A percentile compares a stretch with the other conserved stretches of the same genome.
These are phyloP conservation scores for Nectriaceae sp. DNA, from an alignment of 2,329 filamentous ascomycete genomes.

Conservation along the genomic window DNA sequence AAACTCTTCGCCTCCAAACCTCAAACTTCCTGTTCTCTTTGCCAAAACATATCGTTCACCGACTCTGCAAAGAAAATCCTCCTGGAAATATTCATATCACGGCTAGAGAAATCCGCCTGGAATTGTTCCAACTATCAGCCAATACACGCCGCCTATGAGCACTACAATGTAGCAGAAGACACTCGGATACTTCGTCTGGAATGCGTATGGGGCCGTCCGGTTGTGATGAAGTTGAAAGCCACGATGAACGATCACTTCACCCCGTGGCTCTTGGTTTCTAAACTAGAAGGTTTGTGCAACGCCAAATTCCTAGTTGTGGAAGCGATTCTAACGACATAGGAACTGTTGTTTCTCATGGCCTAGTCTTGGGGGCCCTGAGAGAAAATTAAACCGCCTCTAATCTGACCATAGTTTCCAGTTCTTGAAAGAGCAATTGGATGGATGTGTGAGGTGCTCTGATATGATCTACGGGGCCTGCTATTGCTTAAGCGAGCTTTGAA, in stretches of 20 bases:
- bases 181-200: not conserved
- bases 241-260: conserved; percentile 1
- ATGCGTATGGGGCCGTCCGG: not conserved
- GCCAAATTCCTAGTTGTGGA: not conserved
- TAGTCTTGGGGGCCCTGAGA: not conserved
- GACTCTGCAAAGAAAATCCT: too few species aligned
- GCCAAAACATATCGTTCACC: too few species aligned
- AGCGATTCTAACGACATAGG: not conserved
- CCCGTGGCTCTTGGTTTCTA: not conserved
- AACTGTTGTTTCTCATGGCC: not conserved
- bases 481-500: not conserved
- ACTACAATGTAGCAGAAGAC: not conserved
- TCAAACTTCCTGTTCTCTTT: too few species aligned
- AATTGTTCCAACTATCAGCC: too few species aligned
- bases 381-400: not conserved
- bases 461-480: not conserved
- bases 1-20: too few species aligned
- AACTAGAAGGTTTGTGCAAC: not conserved
- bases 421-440: not conserved
- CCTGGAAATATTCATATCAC: too few species aligned
- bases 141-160: not conserved
- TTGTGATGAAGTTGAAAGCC: not conserved
- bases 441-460: not conserved
- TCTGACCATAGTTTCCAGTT: not conserved
- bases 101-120: too few species aligned